Base-by-base conservation (phyloP, 2,329 filamentous ascomycete genomes). In the Fusarium sarcochroum region DNA sequence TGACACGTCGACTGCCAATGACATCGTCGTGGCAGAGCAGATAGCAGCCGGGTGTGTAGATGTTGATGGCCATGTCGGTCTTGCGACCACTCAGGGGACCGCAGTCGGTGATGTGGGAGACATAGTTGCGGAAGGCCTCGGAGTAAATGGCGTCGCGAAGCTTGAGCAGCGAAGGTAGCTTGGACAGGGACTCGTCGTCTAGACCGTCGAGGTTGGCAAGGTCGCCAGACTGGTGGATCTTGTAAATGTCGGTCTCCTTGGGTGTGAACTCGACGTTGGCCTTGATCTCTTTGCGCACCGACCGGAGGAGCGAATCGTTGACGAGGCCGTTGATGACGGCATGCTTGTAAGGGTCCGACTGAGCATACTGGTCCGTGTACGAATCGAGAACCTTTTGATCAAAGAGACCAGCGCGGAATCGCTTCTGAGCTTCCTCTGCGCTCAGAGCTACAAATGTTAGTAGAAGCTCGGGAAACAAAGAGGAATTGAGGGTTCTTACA, bases 221-320 rank as follows among this genome's bases (percentile, higher is more conserved):
- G 79, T 99, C 96, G 70, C 96, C 96, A 6, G 95, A 98, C 84
- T 99, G 96, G 86, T 98, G 94, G 77, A 99, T 98, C 82, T 97
- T 97, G 87, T 99, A 99, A 74, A 99, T 99, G 79, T 99, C 96
- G 47, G 96, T 99, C 81, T 99, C 96, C 80, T 99, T 99, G 73
- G 94, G 94, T 14, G 96, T 98, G 83, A 99, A 99, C 71, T 93
- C 90, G 71, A 99, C 92, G 77, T 97, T 94, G 72, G 91, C 86
- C 79, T 91, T 91, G 79, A 98, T 95, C 82, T 99, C 96, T 75
- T 87, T 83, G 77, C 96, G 94, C 62, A 99, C 96, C 56, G 88
- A 86, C 75, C 94, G 94, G 46, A 99, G 88, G 18, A 99, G 90
- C 47, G 84, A 80, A 73, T 95, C 91, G 80, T 96, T 85, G 77